Base-by-base conservation (phyloP, 176 grass and related monocot species). In the Aegilops speltoides region DNA sequence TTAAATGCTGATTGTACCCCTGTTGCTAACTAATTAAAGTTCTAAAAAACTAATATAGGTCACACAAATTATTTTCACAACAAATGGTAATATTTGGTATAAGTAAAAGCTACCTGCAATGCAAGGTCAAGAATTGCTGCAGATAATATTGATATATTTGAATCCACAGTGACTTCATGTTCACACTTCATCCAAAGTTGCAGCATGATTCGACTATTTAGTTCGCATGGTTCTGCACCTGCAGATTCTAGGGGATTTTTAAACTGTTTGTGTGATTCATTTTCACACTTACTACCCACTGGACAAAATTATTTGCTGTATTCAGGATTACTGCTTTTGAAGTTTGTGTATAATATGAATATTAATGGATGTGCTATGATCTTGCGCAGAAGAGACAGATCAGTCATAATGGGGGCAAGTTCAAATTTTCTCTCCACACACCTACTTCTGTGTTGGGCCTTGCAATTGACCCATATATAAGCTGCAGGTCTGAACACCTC, bases 391-490 rank as follows among this genome's bases (percentile, higher is more conserved):
- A 90, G 89, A 83, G 57, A 38, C 95, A 97, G 67, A 52, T 95
- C 38, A 95, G 93, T 68, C 91, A 93, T 74, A 95, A 97, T 65
- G 95, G 95, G 57, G 93, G 89, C 31, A 95, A 82, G 80, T 97
- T 95, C 79, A 90, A 87, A 64, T 97, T 97, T 64, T 79, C 71
- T 23, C 92, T 97, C 34, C 93, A 82, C 17, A 85, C 89, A 17
- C 83, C 89, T 85, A 90, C 95, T 84, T 97, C 92, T 91, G 82
- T 84, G 76, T 31, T 97, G 48, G 92, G 92, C 43, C 91, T 97
- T 83, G 91, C 93, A 64, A 93, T 97, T 71, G 95, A 93, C 32
- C 91, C 95, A 46, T 93, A 93, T 77, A 92, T 95, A 62, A 95
- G 93, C 77, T 95, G 95, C 93, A 98, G 95, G 93, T 98, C 43